Percentiles rank a stretch among this genome's conserved stretches.
Conservation (phyloP, 768 basidiomycete genomes). For the Naganishia vaughanmartiniae region DNA sequence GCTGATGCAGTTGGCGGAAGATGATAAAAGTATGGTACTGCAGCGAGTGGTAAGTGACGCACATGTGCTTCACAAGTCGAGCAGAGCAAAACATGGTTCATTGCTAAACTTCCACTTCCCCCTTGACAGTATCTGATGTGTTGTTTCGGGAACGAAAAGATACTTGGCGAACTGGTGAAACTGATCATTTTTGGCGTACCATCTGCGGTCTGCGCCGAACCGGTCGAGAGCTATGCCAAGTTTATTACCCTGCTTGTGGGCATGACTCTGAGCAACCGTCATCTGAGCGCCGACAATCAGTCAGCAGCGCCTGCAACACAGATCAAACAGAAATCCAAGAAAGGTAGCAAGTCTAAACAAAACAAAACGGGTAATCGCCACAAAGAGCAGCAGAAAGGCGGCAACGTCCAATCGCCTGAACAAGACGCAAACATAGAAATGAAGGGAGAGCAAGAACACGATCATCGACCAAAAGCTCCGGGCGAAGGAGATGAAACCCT, state of each 20-base stretch:
- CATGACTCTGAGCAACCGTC: neutral
- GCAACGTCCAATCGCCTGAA: neutral
- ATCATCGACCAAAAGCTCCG: neutral
- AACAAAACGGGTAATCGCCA: neutral
- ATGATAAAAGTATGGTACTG: neutral
- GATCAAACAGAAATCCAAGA: neutral
- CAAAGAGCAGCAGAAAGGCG: neutral
- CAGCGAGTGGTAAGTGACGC: neutral
- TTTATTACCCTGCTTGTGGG: neutral
- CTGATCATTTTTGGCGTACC: neutral
- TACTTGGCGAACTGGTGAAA: neutral
- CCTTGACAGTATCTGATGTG: neutral
- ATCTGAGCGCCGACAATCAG: neutral
- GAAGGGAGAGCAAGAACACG: neutral
- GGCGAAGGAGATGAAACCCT: neutral
- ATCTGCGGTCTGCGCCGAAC: neutral
- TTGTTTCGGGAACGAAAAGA: neutral
- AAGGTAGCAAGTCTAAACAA: neutral
- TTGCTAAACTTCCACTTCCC: neutral
- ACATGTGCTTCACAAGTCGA: neutral
- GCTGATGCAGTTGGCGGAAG: neutral
- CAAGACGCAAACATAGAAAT: neutral
- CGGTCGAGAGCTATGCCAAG: neutral
- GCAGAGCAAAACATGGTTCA: neutral
- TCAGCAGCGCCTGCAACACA: neutral